Percentiles rank a stretch among this genome's conserved stretches.
phyloP scores from a whole-genome alignment of 2,329 filamentous ascomycete genomes.

The Orbilia ellipsospora region DNA sequence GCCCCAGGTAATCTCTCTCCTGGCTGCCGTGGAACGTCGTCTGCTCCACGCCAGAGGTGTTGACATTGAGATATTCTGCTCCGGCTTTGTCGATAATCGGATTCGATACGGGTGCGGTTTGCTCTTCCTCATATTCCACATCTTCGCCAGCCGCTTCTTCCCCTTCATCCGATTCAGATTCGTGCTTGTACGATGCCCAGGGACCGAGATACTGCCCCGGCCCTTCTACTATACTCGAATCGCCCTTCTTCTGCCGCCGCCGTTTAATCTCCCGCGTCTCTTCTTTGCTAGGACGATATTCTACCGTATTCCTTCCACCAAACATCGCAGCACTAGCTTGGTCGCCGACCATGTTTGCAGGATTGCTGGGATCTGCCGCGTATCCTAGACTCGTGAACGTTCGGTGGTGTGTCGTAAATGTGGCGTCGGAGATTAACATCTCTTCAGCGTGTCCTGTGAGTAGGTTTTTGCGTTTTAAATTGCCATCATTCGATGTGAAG shows the following conservation, averaged over 20 bases:
- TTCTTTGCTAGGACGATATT: conserved; percentile 74
- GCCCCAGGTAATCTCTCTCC: conserved; percentile 90
- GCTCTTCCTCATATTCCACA: conserved; percentile 81
- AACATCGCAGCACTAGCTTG: conserved; percentile 58
- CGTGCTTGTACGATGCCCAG: conserved; percentile 84
- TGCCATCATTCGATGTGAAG: conserved; percentile 73
- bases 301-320: conserved; percentile 68
- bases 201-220: conserved; percentile 90
- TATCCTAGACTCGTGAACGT: conserved; percentile 76
- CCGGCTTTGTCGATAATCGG: conserved; percentile 67
- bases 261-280: conserved; percentile 74
- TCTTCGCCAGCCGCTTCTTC: conserved; percentile 77
- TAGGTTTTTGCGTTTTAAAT: conserved; percentile 80
- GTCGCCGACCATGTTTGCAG: conserved; percentile 60
- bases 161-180: conserved; percentile 76
- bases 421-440: conserved; percentile 87
- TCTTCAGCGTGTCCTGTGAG: conserved; percentile 89
- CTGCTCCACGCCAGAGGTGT: conserved; percentile 74
- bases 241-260: conserved; percentile 86
- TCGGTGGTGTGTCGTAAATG: conserved; percentile 87
- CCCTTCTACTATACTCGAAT: conserved; percentile 84
- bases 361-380: conserved; percentile 67
- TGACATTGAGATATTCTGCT: conserved; percentile 64
- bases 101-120: conserved; percentile 68
- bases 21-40: conserved; percentile 85